A percentile compares a stretch with the other conserved stretches of the same genome.
phyloP scores from a whole-genome alignment of 2,329 filamentous ascomycete genomes.

The Neonectria punicea region DNA sequence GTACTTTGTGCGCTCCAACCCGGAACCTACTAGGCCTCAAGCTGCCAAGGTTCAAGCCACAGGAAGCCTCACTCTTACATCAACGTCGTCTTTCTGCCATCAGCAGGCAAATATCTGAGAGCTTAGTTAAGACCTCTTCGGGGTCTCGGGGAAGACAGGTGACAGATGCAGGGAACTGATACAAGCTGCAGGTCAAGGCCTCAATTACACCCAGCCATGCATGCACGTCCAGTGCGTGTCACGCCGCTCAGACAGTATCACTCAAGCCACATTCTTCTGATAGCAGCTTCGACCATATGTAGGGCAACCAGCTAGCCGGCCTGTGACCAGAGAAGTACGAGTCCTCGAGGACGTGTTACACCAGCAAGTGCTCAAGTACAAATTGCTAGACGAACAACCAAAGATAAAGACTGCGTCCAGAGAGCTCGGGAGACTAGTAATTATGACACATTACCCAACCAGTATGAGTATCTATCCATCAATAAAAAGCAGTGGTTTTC shows the following conservation, averaged over 20 bases:
- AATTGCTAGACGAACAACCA: too few species aligned
- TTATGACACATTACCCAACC: too few species aligned
- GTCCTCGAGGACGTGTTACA: background rate
- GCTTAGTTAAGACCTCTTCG: background rate
- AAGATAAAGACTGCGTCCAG: too few species aligned
- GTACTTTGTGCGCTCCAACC: background rate
- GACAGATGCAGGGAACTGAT: constrained; percentile 10
- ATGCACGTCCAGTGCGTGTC: constrained; percentile 5
- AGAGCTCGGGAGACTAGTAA: background rate
- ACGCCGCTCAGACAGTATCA: constrained; percentile 5
- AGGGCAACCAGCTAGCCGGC: background rate
- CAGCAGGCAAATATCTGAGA: background rate
- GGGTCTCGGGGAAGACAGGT: background rate
- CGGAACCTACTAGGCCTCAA: background rate
- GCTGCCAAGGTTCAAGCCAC: background rate
- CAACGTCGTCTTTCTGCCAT: background rate
- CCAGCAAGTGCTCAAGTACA: background rate
- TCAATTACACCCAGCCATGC: constrained; percentile 1
- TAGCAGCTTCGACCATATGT: background rate
- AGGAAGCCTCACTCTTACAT: background rate
- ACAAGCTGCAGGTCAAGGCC: constrained; percentile 2
- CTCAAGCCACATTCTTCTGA: background rate
- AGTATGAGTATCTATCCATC: too few species aligned
- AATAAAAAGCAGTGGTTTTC: too few species aligned
- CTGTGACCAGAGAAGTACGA: background rate